Evolutionary conservation across 1,284 basidiomycete species (phyloP).

Genomic region (Ceratorhiza oryzae-sativae): DNA sequence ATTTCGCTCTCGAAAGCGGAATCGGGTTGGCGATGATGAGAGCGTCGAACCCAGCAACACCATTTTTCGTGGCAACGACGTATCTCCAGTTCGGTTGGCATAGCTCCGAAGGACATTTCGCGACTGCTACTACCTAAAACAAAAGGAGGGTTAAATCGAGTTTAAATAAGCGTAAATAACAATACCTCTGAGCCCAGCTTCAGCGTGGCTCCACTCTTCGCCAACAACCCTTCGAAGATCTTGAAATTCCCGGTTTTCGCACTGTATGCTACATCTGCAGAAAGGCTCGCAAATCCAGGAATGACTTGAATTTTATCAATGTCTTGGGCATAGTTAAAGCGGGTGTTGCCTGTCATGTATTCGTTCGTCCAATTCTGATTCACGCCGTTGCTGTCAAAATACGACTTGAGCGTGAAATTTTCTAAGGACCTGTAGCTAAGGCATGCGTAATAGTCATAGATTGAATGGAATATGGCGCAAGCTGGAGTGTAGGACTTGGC

Average conservation of each 20-base stretch:
- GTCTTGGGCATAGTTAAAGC: constrained; percentile 89
- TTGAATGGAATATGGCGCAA: constrained; percentile 47
- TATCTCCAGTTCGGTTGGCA: constrained; percentile 35
- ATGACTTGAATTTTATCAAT: constrained; percentile 80
- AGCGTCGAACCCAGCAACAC: constrained; percentile 59
- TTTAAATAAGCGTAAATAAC: neutral
- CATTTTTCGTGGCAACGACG: constrained; percentile 4
- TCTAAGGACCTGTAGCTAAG: constrained; percentile 69
- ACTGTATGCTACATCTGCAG: constrained; percentile 69
- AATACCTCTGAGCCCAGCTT: constrained; percentile 67
- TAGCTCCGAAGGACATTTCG: constrained; percentile 25
- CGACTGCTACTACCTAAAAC: constrained; percentile 8
- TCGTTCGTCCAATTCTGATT: constrained; percentile 72
- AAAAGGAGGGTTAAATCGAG: neutral
- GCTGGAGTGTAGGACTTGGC: constrained; percentile 14
- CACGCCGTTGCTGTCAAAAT: constrained; percentile 65
- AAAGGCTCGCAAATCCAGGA: constrained; percentile 77
- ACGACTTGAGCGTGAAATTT: constrained; percentile 65
- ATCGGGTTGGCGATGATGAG: constrained; percentile 82
- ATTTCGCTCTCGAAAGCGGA: constrained; percentile 63
- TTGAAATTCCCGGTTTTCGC: constrained; percentile 85
- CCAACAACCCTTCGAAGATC: constrained; percentile 85
- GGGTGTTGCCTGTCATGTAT: constrained; percentile 81
- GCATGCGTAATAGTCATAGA: constrained; percentile 61
- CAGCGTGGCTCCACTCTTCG: constrained; percentile 70